A percentile compares a stretch with the other conserved stretches of the same genome.
phyloP scores from a whole-genome alignment of 371 early-diverging fungal species.

The Sporodiniella umbellata region DNA sequence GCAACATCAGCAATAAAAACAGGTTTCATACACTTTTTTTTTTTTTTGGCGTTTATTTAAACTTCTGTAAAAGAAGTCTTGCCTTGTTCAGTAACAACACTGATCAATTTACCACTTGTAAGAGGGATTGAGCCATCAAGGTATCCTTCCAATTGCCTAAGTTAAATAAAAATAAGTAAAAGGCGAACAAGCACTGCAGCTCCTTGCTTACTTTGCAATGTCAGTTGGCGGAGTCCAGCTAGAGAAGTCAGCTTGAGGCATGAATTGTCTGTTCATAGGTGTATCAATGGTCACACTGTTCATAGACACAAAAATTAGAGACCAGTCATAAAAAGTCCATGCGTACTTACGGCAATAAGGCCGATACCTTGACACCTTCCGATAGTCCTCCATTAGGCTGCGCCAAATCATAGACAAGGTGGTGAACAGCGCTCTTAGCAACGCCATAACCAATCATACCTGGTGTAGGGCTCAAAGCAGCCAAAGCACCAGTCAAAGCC shows the following conservation, averaged over 20 bases:
- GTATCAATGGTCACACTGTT: slow-evolving; percentile 91
- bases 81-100: slow-evolving; percentile 48
- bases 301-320: slow-evolving; percentile 2
- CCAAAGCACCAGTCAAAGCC: slow-evolving; percentile 80
- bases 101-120: slow-evolving; percentile 55
- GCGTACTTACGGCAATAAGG: slow-evolving; percentile 76
- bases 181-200: no score
- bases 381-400: slow-evolving; percentile 78
- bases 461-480: slow-evolving; percentile 77
- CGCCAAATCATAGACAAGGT: slow-evolving; percentile 79
- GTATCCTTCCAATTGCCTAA: slow-evolving; percentile 54
- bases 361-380: slow-evolving; percentile 62
- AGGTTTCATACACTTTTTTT: no score
- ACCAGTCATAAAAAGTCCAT: not conserved
- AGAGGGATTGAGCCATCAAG: slow-evolving; percentile 37
- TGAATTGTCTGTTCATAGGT: slow-evolving; percentile 86
- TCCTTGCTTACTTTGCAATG: slow-evolving; percentile 74
- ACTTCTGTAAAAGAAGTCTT: slow-evolving; percentile 50
- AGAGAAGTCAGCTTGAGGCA: slow-evolving; percentile 84
- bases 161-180: not conserved
- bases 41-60: no score
- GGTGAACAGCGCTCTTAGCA: slow-evolving; percentile 94
- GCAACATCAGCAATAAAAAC: no score
- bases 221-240: slow-evolving; percentile 86
- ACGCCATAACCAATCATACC: slow-evolving; percentile 93